Evolutionary conservation across 1,284 basidiomycete genomes (phyloP).

Genomic region (Papiliotrema terrestris): DNA sequence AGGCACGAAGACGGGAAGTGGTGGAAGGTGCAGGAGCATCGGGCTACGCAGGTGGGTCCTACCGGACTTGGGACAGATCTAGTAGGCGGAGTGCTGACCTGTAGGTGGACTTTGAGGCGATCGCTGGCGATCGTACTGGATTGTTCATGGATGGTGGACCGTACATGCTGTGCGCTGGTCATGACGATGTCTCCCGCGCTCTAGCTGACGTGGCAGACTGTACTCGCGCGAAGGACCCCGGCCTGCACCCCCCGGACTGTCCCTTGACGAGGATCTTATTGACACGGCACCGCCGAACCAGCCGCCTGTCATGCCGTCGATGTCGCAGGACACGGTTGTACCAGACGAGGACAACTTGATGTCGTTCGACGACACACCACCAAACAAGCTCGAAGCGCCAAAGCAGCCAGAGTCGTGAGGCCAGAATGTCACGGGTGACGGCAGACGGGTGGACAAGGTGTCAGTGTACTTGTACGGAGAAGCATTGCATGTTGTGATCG

Average conservation of each 20-base stretch:
- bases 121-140: constrained; percentile 33
- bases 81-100: neutral
- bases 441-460: neutral
- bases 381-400: neutral
- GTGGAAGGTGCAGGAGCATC: constrained; percentile 40
- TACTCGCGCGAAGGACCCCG: constrained; percentile 28
- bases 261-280: neutral
- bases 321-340: neutral
- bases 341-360: neutral
- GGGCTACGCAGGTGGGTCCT: constrained; percentile 23
- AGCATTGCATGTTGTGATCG: no score
- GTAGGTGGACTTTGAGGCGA: constrained; percentile 28
- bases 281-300: neutral
- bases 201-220: constrained; percentile 7
- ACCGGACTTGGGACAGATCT: no score
- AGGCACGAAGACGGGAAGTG: constrained; percentile 23
- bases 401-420: neutral
- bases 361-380: neutral
- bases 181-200: neutral
- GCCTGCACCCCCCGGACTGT: constrained; percentile 3
- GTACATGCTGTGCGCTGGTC: constrained; percentile 21
- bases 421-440: neutral
- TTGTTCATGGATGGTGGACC: constrained; percentile 44
- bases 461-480: no score
- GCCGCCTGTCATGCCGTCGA: neutral